Evolutionary conservation across 495 filamentous ascomycete genomes (phyloP).

Genomic region (Tuber magnatum): DNA sequence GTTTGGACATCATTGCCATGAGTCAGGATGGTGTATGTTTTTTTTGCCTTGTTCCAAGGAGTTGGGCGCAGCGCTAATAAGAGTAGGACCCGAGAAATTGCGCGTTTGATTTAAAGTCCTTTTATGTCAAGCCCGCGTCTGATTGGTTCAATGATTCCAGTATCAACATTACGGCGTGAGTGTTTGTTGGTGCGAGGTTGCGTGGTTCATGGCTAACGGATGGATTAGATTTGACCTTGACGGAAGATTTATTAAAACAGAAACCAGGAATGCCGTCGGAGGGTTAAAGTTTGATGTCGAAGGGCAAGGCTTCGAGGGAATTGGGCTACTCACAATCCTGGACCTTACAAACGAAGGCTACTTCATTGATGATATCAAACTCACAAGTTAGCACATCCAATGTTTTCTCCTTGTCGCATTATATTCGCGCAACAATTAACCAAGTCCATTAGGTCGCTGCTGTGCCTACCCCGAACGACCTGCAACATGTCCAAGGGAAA

Average conservation of each 20-base stretch:
- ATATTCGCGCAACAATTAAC: neutral
- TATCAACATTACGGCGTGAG: constrained; percentile 1
- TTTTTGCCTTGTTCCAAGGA: neutral
- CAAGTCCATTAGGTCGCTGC: neutral
- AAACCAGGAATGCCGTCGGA: neutral
- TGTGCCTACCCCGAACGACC: neutral
- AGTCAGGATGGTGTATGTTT: constrained; percentile 1
- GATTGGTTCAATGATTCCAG: neutral
- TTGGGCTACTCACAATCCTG: neutral
- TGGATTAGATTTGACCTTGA: neutral
- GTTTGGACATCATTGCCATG: neutral
- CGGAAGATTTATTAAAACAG: neutral
- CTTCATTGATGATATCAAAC: constrained; percentile 2
- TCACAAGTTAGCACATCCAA: neutral
- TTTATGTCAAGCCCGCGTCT: neutral
- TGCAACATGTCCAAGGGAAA: neutral
- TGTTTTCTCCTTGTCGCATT: neutral
- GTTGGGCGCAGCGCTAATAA: neutral
- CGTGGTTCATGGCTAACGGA: neutral
- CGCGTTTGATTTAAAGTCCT: neutral
- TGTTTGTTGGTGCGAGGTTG: neutral
- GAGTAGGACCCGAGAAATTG: neutral
- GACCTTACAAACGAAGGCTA: neutral
- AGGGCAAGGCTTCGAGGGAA: constrained; percentile 1
- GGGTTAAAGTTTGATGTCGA: neutral